Percentiles rank a stretch among this genome's conserved stretches.
phyloP scores from a whole-genome alignment of 2,329 filamentous ascomycete genomes.

The Metarhizium anisopliae region DNA sequence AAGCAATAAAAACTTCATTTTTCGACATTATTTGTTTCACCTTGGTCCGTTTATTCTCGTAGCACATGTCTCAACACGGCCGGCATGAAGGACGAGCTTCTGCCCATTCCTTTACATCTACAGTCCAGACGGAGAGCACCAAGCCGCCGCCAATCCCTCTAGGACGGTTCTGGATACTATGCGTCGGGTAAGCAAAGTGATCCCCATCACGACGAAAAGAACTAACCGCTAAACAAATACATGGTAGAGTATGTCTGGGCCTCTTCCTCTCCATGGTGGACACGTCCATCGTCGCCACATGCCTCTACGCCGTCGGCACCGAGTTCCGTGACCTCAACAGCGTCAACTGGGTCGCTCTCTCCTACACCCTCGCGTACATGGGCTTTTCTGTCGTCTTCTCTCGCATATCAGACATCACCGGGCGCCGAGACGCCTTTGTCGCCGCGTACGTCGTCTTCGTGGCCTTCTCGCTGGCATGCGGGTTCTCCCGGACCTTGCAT shows the following conservation, averaged over 20 bases:
- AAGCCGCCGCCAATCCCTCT: neutral
- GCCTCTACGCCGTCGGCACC: slow-evolving; percentile 43
- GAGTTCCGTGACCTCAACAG: slow-evolving; percentile 37
- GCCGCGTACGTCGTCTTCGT: slow-evolving; percentile 44
- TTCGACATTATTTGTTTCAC: neutral
- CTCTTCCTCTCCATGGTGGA: slow-evolving; percentile 52
- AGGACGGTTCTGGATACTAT: neutral
- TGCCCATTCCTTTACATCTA: neutral
- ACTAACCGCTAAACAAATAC: neutral
- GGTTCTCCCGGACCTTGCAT: slow-evolving; percentile 18
- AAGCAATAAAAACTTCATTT: neutral
- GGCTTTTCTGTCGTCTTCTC: slow-evolving; percentile 47
- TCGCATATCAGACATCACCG: slow-evolving; percentile 45
- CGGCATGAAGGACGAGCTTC: neutral
- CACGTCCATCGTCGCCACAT: slow-evolving; percentile 51
- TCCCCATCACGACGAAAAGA: neutral
- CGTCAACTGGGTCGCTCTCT: slow-evolving; percentile 46
- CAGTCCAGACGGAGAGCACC: neutral
- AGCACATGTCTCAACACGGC: neutral
- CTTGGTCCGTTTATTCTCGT: neutral
- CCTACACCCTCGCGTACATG: slow-evolving; percentile 48
- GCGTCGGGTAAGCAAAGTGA: neutral
- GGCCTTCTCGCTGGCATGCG: slow-evolving; percentile 47
- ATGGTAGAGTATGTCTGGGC: slow-evolving; percentile 36
- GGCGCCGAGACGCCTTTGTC: slow-evolving; percentile 42